These are phyloP conservation scores for Phialocephala subalpina DNA, from an alignment of 2,329 filamentous ascomycete species.

Conservation along the genomic window DNA sequence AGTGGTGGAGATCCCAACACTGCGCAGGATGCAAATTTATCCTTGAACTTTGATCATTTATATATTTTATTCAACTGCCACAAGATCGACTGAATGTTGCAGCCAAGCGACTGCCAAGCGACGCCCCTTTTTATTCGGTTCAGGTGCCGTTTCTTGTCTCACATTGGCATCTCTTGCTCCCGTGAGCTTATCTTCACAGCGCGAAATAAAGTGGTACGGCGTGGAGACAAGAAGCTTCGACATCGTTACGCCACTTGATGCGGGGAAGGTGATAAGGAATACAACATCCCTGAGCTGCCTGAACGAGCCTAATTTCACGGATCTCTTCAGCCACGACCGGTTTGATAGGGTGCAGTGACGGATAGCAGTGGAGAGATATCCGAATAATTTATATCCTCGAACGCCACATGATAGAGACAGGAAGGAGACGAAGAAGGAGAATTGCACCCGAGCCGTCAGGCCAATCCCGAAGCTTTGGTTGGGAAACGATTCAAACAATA, in stretches of 20 bases:
- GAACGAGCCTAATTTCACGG: conserved; percentile 3
- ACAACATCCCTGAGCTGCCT: conserved; percentile 5
- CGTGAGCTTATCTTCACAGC: background rate
- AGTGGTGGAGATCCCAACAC: background rate
- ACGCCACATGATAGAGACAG: background rate
- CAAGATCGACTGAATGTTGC: background rate
- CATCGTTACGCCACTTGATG: background rate
- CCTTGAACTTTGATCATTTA: background rate
- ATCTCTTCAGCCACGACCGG: background rate
- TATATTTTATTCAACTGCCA: background rate
- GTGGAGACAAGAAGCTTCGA: background rate
- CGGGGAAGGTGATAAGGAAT: conserved; percentile 2
- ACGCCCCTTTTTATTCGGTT: no score
- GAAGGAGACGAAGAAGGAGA: background rate
- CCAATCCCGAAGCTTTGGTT: background rate
- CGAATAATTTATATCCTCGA: background rate
- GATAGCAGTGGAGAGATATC: background rate
- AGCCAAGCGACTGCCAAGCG: background rate
- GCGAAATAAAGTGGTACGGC: background rate
- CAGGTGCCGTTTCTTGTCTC: no score
- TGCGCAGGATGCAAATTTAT: background rate
- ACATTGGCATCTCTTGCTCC: no score
- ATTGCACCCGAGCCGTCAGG: background rate
- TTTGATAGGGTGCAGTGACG: background rate
- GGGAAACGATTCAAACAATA: no score